Evolutionary conservation across 345 rosid genomes (phyloP).

Genomic region (Tarenaya hassleriana): DNA sequence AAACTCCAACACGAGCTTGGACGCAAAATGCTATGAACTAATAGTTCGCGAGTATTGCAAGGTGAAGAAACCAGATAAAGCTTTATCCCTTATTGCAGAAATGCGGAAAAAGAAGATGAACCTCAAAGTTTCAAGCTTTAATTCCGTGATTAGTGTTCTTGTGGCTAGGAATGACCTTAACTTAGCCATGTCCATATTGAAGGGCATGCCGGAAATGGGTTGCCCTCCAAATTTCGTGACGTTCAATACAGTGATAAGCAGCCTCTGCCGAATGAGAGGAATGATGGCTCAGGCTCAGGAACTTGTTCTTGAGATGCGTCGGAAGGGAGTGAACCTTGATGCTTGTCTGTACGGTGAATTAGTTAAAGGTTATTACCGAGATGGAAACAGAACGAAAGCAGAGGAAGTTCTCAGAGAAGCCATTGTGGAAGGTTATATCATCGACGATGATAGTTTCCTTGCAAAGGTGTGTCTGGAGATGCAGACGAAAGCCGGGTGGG

Average conservation of each 20-base stretch:
- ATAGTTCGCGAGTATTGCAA: constrained; percentile 32
- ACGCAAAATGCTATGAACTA: constrained; percentile 25
- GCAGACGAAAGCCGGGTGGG: constrained; percentile 12
- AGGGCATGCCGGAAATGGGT: constrained; percentile 26
- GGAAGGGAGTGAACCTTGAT: constrained; percentile 19
- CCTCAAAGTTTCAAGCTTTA: constrained; percentile 24
- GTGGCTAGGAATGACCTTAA: constrained; percentile 23
- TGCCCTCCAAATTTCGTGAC: constrained; percentile 30
- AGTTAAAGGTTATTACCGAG: constrained; percentile 26
- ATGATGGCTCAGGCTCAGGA: constrained; percentile 29
- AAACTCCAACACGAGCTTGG: constrained; percentile 19
- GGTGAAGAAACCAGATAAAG: constrained; percentile 24
- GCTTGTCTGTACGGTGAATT: constrained; percentile 27
- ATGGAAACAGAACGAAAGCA: constrained; percentile 25
- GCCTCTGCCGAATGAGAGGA: constrained; percentile 26
- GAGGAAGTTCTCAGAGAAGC: constrained; percentile 20
- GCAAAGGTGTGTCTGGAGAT: constrained; percentile 16
- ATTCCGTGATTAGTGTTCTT: constrained; percentile 28
- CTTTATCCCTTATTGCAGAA: constrained; percentile 26
- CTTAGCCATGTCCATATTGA: constrained; percentile 26
- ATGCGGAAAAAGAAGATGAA: constrained; percentile 24
- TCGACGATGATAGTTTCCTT: constrained; percentile 25
- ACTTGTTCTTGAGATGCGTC: constrained; percentile 27
- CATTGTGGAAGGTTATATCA: constrained; percentile 19
- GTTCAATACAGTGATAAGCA: constrained; percentile 24